A percentile compares a stretch with the other conserved stretches of the same genome.
phyloP scores from a whole-genome alignment of 495 filamentous ascomycete genomes.

The Hyaloscypha variabilis region DNA sequence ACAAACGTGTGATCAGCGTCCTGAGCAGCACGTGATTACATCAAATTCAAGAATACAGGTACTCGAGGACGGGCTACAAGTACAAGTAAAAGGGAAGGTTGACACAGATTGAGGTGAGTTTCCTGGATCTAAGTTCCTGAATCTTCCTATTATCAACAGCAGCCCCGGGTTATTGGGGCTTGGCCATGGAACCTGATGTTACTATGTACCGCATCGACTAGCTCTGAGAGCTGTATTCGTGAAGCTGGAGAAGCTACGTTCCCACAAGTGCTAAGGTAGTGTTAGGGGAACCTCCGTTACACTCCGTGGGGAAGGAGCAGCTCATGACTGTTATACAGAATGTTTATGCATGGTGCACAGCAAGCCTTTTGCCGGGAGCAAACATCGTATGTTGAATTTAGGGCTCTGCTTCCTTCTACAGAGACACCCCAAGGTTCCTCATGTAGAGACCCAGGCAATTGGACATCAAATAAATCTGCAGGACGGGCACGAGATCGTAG shows the following conservation, averaged over 20 bases:
- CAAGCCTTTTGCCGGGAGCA: not conserved
- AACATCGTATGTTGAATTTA: not conserved
- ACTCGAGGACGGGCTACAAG: no score
- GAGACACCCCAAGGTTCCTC: not conserved
- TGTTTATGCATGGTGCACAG: not conserved
- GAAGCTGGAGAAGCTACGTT: not conserved
- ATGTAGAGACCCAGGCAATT: not conserved
- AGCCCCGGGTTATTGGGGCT: no score
- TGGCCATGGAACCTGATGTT: no score
- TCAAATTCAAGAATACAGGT: not conserved
- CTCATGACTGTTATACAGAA: not conserved
- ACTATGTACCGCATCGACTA: no score
- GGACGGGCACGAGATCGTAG: no score
- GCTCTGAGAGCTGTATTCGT: not conserved
- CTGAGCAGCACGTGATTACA: not conserved
- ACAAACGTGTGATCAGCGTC: not conserved
- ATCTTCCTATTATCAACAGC: no score
- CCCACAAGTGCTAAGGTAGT: not conserved
- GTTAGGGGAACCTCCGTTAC: no score
- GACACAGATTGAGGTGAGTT: no score
- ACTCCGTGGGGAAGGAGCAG: not conserved
- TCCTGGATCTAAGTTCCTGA: no score
- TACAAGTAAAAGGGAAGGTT: no score
- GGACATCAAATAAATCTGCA: no score
- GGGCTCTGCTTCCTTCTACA: no score